Percentiles rank a stretch among this genome's conserved stretches.
These are phyloP conservation scores for Lasiodiplodia theobromae DNA, from an alignment of 2,329 filamentous ascomycete genomes.

Conservation along the genomic window DNA sequence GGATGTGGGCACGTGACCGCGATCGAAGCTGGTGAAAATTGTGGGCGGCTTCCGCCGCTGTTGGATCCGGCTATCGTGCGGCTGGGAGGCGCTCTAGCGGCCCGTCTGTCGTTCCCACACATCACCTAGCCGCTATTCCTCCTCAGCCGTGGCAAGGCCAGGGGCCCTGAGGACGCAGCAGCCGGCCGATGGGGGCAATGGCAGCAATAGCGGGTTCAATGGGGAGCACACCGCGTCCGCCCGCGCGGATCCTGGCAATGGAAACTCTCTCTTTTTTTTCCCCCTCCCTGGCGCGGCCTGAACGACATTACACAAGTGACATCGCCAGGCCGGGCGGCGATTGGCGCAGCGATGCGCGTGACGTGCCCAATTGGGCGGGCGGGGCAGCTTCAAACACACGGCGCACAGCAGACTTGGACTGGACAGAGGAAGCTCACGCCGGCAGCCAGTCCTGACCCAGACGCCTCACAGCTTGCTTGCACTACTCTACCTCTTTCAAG, in stretches of 20 bases:
- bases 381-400: slow-evolving; percentile 23
- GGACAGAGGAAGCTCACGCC: slow-evolving; percentile 3
- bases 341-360: slow-evolving; percentile 22
- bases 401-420: not conserved
- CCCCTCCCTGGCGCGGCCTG: not conserved
- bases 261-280: not conserved
- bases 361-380: slow-evolving; percentile 23
- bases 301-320: slow-evolving; percentile 19
- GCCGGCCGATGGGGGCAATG: slow-evolving; percentile 8
- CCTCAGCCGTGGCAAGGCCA: not conserved
- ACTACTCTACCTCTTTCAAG: slow-evolving; percentile 25
- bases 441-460: not conserved
- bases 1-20: slow-evolving; percentile 1
- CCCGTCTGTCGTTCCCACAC: slow-evolving; percentile 10
- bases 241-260: not conserved
- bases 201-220: not conserved
- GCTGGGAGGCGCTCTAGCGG: slow-evolving; percentile 3
- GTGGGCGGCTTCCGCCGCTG: slow-evolving; percentile 11
- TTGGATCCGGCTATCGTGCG: slow-evolving; percentile 18
- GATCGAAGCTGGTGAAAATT: not conserved
- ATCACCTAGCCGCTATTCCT: slow-evolving; percentile 7
- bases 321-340: slow-evolving; percentile 14
- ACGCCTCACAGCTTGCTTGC: slow-evolving; percentile 9
- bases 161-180: slow-evolving; percentile 2
- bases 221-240: not conserved